Evolutionary conservation across 371 early-diverging fungal genomes (phyloP).

Genomic region (Rhizopus stolonifer): DNA sequence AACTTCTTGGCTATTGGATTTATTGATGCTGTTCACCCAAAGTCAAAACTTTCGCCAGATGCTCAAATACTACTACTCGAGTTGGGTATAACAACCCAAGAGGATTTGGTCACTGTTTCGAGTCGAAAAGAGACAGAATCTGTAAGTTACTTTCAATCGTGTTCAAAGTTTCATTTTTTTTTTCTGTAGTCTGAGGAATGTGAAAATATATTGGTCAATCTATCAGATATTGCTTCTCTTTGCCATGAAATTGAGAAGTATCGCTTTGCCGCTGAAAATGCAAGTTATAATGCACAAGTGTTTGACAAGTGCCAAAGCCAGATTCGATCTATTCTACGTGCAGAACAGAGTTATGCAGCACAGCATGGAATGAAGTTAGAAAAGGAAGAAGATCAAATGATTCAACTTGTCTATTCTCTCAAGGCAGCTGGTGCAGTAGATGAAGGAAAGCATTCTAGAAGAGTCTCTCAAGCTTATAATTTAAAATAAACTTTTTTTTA

Average conservation of each 20-base stretch:
- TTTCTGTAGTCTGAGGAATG: neutral
- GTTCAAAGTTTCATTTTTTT: neutral
- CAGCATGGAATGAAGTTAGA: constrained; percentile 44
- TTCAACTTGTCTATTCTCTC: constrained; percentile 48
- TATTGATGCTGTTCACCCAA: constrained; percentile 47
- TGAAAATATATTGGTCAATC: constrained; percentile 21
- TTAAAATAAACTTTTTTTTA: constrained; percentile 19
- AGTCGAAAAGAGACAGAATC: constrained; percentile 16
- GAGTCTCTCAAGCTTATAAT: constrained; percentile 48
- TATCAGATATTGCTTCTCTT: constrained; percentile 39
- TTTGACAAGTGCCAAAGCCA: constrained; percentile 55
- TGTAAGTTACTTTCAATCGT: neutral
- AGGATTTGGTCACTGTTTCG: constrained; percentile 48
- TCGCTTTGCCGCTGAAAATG: constrained; percentile 35
- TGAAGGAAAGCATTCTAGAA: constrained; percentile 30
- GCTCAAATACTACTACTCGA: constrained; percentile 48
- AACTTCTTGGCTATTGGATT: constrained; percentile 48
- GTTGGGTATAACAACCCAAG: constrained; percentile 46
- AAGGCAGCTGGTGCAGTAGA: constrained; percentile 32
- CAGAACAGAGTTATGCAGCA: constrained; percentile 47
- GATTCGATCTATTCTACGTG: constrained; percentile 44
- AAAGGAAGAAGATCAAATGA: constrained; percentile 53
- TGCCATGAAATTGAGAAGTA: constrained; percentile 49
- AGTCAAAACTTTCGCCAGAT: constrained; percentile 47
- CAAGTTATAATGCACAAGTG: constrained; percentile 43